phyloP scores from a whole-genome alignment of 345 rosid genomes.

The Camelina neglecta region DNA sequence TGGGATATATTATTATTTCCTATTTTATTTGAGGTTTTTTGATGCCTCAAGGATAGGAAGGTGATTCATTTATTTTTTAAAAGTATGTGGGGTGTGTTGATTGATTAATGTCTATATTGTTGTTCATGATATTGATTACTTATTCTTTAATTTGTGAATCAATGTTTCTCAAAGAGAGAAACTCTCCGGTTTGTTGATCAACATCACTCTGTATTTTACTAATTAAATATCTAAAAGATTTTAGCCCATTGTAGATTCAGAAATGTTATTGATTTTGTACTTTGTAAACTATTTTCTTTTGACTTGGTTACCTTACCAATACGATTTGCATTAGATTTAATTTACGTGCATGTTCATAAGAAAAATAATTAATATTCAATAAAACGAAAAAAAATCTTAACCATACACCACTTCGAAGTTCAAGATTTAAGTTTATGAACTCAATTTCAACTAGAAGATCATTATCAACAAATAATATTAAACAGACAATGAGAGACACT shows the following conservation, averaged over 20 bases:
- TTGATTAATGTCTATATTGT: conserved; percentile 26
- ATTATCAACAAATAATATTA: not conserved
- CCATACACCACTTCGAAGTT: not conserved
- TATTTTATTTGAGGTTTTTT: conserved; percentile 16
- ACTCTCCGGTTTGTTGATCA: not conserved
- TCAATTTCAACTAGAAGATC: not conserved
- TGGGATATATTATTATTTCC: conserved; percentile 6
- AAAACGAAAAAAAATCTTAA: not conserved
- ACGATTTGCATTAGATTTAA: not conserved
- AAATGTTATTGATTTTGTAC: not conserved
- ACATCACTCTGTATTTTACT: not conserved
- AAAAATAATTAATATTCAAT: not conserved
- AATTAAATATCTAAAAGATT: not conserved
- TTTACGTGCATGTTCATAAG: not conserved
- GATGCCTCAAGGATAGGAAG: conserved; percentile 25
- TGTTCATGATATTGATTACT: not conserved
- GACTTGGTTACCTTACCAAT: not conserved
- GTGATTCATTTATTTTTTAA: conserved; percentile 2
- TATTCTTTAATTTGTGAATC: conserved; percentile 8
- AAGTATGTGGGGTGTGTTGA: not conserved
- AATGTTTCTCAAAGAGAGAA: conserved; percentile 9
- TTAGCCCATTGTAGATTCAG: not conserved
- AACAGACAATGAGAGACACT: not conserved
- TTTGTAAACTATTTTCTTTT: not conserved
- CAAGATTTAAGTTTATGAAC: not conserved